Evolutionary conservation across 768 basidiomycete species (phyloP).

Genomic region (Neoboletus magnificus): DNA sequence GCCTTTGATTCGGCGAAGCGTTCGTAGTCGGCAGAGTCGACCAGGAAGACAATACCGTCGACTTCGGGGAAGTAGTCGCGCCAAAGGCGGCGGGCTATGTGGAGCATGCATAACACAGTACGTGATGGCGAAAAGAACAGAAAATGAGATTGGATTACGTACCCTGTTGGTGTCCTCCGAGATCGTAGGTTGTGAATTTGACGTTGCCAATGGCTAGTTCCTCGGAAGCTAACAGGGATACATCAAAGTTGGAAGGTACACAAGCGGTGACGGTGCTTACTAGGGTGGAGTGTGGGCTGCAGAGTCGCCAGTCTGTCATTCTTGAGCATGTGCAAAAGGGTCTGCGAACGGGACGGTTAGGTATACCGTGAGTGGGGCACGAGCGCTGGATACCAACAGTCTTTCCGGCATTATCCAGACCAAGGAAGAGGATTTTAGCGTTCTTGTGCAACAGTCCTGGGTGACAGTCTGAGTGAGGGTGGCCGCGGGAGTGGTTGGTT

Average conservation of each 20-base stretch:
- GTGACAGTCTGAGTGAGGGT: not conserved
- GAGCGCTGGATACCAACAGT: slow-evolving; percentile 57
- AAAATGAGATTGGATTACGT: slow-evolving; percentile 15
- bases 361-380: not conserved
- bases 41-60: slow-evolving; percentile 97
- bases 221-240: slow-evolving; percentile 73
- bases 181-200: slow-evolving; percentile 98
- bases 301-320: slow-evolving; percentile 96
- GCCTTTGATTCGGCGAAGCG: slow-evolving; percentile 96
- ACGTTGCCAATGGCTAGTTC: slow-evolving; percentile 98
- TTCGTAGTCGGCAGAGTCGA: slow-evolving; percentile 96
- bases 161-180: slow-evolving; percentile 98
- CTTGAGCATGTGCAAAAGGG: slow-evolving; percentile 98
- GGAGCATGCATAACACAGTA: not conserved
- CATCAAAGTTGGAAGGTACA: slow-evolving; percentile 1
- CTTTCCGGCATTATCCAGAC: slow-evolving; percentile 98
- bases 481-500: not conserved
- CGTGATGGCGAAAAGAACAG: not conserved
- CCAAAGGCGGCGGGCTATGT: slow-evolving; percentile 91
- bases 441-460: slow-evolving; percentile 93
- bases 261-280: slow-evolving; percentile 44
- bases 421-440: slow-evolving; percentile 98
- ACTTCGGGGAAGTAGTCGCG: slow-evolving; percentile 99
- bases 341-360: slow-evolving; percentile 45
- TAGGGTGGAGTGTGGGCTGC: slow-evolving; percentile 97